These are phyloP conservation scores for Alternaria hordeiaustralica DNA, from an alignment of 2,329 filamentous ascomycete species.

Conservation along the genomic window DNA sequence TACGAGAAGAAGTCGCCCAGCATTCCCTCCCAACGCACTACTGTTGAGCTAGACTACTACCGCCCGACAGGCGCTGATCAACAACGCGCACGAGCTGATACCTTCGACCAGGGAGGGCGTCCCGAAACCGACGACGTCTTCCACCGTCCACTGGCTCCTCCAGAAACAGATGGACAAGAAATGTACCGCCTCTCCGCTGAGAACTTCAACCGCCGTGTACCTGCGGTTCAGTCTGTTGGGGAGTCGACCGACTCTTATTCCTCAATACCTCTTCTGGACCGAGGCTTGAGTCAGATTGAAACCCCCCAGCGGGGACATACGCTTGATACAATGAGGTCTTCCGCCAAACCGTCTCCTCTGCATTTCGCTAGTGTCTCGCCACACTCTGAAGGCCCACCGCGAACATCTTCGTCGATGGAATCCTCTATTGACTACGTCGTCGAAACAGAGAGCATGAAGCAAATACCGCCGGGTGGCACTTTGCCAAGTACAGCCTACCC, in stretches of 20 bases:
- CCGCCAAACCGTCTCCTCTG: conserved; percentile 48
- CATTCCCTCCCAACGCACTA: conserved; percentile 26
- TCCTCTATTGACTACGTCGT: conserved; percentile 60
- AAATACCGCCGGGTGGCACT: conserved; percentile 54
- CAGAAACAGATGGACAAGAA: conserved; percentile 34
- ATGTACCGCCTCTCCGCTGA: conserved; percentile 44
- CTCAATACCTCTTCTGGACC: conserved; percentile 77
- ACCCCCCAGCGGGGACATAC: conserved; percentile 24
- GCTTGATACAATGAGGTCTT: conserved; percentile 57
- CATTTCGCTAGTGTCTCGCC: conserved; percentile 26
- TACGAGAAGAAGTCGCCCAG: conserved; percentile 62
- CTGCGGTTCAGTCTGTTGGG: conserved; percentile 50
- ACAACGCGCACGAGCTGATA: conserved; percentile 22
- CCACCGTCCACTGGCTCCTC: conserved; percentile 26
- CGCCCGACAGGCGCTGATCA: conserved; percentile 25
- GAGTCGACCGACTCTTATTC: conserved; percentile 77
- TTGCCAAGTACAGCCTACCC: conserved; percentile 43
- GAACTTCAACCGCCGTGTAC: conserved; percentile 35
- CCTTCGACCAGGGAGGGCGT: conserved; percentile 26
- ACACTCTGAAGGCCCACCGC: conserved; percentile 19
- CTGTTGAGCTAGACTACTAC: conserved; percentile 32
- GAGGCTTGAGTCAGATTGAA: conserved; percentile 55
- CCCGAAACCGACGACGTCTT: conserved; percentile 33
- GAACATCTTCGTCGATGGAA: conserved; percentile 47
- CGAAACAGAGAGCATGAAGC: conserved; percentile 59